Conservation (phyloP, 306 rosid genomes). For the Betula pendula region DNA sequence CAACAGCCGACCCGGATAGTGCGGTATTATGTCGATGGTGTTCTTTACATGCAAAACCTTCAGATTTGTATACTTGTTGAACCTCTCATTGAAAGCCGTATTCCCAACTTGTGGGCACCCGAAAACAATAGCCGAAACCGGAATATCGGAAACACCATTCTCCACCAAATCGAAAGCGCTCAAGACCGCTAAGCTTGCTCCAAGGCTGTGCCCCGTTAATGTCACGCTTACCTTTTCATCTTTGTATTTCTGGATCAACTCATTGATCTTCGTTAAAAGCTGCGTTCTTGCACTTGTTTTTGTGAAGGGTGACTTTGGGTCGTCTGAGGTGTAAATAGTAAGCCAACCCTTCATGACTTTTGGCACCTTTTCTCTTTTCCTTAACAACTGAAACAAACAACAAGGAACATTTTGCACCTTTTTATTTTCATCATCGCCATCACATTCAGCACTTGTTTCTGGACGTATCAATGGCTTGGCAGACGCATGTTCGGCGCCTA, state of each 20-base stretch:
- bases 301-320: conserved; percentile 46
- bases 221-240: conserved; percentile 53
- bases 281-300: conserved; percentile 54
- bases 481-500: conserved; percentile 38
- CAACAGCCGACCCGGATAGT: conserved; percentile 42
- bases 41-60: conserved; percentile 55
- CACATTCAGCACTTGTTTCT: too few species aligned
- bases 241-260: conserved; percentile 32
- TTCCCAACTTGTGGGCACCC: conserved; percentile 52
- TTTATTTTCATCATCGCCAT: too few species aligned
- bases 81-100: conserved; percentile 39
- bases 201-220: conserved; percentile 60
- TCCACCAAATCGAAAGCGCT: conserved; percentile 63
- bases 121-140: conserved; percentile 51
- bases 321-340: conserved; percentile 49
- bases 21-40: conserved; percentile 43
- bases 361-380: conserved; percentile 2
- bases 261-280: conserved; percentile 30
- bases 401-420: too few species aligned
- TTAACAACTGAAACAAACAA: too few species aligned
- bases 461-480: conserved; percentile 28
- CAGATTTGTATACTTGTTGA: conserved; percentile 27
- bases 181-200: conserved; percentile 51
- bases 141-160: conserved; percentile 46
- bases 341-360: conserved; percentile 76